Conservation (phyloP, 176 grass and related monocot species). For the Oryza coarctata region DNA sequence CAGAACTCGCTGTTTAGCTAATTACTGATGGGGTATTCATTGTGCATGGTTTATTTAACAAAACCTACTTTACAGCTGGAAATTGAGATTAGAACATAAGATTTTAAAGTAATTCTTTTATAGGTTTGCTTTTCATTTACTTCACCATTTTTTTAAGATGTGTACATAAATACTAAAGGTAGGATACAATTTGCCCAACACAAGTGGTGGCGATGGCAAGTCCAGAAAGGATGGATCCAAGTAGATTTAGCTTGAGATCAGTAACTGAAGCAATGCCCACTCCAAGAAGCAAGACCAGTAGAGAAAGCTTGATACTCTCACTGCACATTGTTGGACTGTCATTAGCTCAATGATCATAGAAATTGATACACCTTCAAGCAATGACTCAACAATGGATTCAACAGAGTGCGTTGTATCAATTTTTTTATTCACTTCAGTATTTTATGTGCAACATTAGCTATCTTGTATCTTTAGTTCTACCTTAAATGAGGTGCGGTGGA, state of each 20-base stretch:
- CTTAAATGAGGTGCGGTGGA: neutral
- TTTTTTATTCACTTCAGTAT: constrained; percentile 27
- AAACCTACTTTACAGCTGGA: constrained; percentile 19
- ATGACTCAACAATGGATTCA: neutral
- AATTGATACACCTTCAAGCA: constrained; percentile 19
- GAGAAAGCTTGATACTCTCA: constrained; percentile 83
- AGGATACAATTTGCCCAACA: constrained; percentile 99
- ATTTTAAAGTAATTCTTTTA: neutral
- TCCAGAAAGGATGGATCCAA: constrained; percentile 85
- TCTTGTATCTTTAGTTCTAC: constrained; percentile 32
- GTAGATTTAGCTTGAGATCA: constrained; percentile 93
- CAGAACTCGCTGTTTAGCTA: neutral
- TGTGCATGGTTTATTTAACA: constrained; percentile 21
- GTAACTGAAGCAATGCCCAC: constrained; percentile 96
- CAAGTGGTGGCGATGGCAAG: constrained; percentile 95
- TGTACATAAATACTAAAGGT: constrained; percentile 11
- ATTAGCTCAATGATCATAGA: constrained; percentile 33
- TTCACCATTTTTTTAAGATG: constrained; percentile 14
- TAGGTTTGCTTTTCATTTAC: neutral
- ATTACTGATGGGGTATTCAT: neutral
- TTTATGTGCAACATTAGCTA: neutral
- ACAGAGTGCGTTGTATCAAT: neutral
- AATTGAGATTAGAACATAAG: constrained; percentile 1
- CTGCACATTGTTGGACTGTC: constrained; percentile 56
- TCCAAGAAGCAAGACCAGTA: constrained; percentile 90